Evolutionary conservation across 495 filamentous ascomycete species (phyloP), one percentile per base, ranked within the genome.

Genomic region (Penicillium turbatum): DNA sequence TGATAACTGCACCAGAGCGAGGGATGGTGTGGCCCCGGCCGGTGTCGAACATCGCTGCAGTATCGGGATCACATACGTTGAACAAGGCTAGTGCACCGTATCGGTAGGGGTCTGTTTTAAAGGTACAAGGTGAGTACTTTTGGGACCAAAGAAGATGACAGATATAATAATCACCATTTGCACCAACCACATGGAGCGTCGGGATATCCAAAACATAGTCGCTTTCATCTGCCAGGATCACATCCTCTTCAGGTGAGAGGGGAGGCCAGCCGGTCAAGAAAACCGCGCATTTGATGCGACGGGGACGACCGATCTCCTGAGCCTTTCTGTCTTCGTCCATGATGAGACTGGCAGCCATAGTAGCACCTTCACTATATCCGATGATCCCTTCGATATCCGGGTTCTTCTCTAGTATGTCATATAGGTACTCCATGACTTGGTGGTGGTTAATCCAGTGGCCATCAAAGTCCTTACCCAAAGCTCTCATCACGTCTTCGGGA

Each of bases 361-460:
- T 77, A 26, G 82, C 80, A 15, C 82, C 82, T 53, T 85, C 82
- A 2, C 80, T 83, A 49, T 84, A 84, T 5, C 81, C 81, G 50
- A 84, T 74, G 53, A 84, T 59, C 6, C 74, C 79, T 17, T 78
- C 71, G 39, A 68, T 60, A 15, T 63, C 65, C 9, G 65, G 65
- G 30, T 68, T 45, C 21, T 55, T 47, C 16, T 63, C 62, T 26
- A 68, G 36, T 0, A 50, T 57, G 11, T 65, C 60, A 36, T 65
- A 61, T n/a, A 68, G 62, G 40, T 61, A 68, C 0, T 60, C 46
- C 57, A 68, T 65, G 26, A 68, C 62, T 9, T 60, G 13, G 1
- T 53, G 31, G 42, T 59, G 41, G 15, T 68, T 68, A 9, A 45
- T 43, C 65, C 65, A 68, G 9, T 16, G 26, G 1, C 60, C 55